Evolutionary conservation across 208 protist species (phyloP).

Genomic region (Trypanosoma brucei): DNA sequence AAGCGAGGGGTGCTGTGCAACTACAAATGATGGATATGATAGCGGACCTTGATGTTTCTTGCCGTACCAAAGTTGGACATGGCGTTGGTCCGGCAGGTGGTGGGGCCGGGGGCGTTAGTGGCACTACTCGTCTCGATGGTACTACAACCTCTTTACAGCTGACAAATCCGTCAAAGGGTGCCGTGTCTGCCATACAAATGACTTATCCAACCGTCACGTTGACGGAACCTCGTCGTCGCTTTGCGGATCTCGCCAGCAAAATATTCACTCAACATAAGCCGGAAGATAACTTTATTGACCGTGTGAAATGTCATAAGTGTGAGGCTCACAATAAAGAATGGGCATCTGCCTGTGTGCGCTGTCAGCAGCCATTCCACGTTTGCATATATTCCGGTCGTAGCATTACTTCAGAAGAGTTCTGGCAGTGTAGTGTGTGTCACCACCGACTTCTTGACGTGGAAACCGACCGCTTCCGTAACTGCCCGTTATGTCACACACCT

Average conservation of each 20-base stretch:
- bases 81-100: too few species aligned
- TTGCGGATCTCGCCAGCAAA: conserved; percentile 86
- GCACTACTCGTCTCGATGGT: conserved; percentile 44
- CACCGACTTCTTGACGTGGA: conserved; percentile 76
- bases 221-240: conserved; percentile 57
- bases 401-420: conserved; percentile 66
- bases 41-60: conserved; percentile 75
- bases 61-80: conserved; percentile 22
- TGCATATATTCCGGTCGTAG: conserved; percentile 86
- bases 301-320: conserved; percentile 78
- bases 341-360: conserved; percentile 73
- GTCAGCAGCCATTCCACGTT: conserved; percentile 72
- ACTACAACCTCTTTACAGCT: conserved; percentile 69
- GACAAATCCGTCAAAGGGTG: conserved; percentile 69
- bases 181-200: conserved; percentile 27
- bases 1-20: conserved; percentile 11
- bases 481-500: conserved; percentile 89
- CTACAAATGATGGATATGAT: conserved; percentile 65
- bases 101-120: neutral
- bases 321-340: conserved; percentile 89
- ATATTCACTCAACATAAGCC: conserved; percentile 91
- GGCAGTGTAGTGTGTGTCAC: conserved; percentile 82
- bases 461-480: conserved; percentile 73
- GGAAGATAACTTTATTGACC: conserved; percentile 71
- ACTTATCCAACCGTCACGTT: conserved; percentile 81